These are phyloP conservation scores for Elaeagnus macrophylla DNA, from an alignment of 306 rosid genomes.

Conservation along the genomic window DNA sequence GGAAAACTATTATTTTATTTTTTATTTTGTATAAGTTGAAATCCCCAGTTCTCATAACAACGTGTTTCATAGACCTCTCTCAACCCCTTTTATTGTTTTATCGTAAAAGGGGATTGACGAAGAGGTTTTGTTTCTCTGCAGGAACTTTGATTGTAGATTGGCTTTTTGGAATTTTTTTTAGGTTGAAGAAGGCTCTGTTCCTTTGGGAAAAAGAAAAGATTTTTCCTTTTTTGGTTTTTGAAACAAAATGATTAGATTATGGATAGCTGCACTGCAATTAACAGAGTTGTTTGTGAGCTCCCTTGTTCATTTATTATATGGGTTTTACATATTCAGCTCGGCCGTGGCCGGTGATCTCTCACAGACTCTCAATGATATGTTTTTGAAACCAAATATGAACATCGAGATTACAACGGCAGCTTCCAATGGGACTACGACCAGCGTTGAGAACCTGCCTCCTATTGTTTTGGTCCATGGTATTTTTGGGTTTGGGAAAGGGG, in stretches of 20 bases:
- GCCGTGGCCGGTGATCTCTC: slow-evolving; percentile 89
- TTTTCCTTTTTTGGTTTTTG: not conserved
- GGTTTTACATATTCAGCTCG: slow-evolving; percentile 76
- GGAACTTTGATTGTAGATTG: not conserved
- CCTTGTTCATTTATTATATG: slow-evolving; percentile 68
- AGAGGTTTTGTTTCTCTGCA: not conserved
- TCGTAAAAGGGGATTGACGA: too few relatives aligned
- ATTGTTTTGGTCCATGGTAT: slow-evolving; percentile 93
- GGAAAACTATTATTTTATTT: slow-evolving; percentile 3
- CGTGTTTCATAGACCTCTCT: not conserved
- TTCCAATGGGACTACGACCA: not conserved
- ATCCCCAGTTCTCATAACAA: not conserved
- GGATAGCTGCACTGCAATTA: slow-evolving; percentile 47
- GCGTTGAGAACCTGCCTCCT: slow-evolving; percentile 49
- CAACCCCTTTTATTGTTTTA: not conserved
- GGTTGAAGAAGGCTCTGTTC: slow-evolving; percentile 15
- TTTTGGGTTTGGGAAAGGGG: slow-evolving; percentile 98
- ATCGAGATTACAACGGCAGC: slow-evolving; percentile 8
- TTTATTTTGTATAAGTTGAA: too few relatives aligned
- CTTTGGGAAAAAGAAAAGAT: too few relatives aligned
- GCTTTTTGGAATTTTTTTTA: slow-evolving; percentile 1
- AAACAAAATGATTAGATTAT: slow-evolving; percentile 45
- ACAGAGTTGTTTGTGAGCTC: slow-evolving; percentile 63
- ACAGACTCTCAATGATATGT: slow-evolving; percentile 32
- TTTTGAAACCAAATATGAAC: slow-evolving; percentile 26